Base-by-base conservation (phyloP, 192 early-diverging fungal genomes). In the Linnemannia zychae region DNA sequence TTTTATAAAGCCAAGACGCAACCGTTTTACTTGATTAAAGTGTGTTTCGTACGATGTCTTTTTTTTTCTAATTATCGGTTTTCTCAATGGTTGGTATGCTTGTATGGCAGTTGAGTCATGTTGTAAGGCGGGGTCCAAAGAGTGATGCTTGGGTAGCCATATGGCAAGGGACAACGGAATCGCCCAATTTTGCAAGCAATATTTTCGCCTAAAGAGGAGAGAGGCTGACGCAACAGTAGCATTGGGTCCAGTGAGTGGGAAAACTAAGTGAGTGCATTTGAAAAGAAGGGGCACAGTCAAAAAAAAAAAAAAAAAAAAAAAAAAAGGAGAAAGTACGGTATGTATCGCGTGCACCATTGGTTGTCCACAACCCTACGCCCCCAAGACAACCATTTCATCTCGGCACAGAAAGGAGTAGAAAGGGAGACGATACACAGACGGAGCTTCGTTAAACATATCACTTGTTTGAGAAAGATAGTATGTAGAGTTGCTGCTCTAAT, bases 11-110 rank as follows among this genome's bases (percentile, higher is more conserved):
- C n/a, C 9, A 63, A 24, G 13, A 63, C 57, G 57, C 57, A 31
- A 15, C 57, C 57, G 57, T 63, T 63, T 63, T 13, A n/a, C 31
- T 77, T 69, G n/a, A 52, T 69, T 47, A 68, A 77, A 77, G 49
- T 69, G 63, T 31, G 46, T 77, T 76, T 46, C 48, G 57, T 63
- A 63, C 57, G 57, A 63, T 63, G 57, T 63, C 28, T 2, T 31
- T 31, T 63, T 60, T 63, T 63, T 57, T 57, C 12, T 13, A 1
- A 20, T 52, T 20, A 24, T 57, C 52, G n/a, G n/a, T n/a, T n/a
- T n/a, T n/a, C n/a, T n/a, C n/a, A n/a, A n/a, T n/a, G n/a, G n/a
- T n/a, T n/a, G n/a, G n/a, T n/a, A n/a, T n/a, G n/a, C n/a, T n/a
- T n/a, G n/a, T 37, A 18, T 44, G 40, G 40, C 40, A 44, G 3